phyloP scores from a whole-genome alignment of 208 protist genomes.

The Trypanosoma cruzi region DNA sequence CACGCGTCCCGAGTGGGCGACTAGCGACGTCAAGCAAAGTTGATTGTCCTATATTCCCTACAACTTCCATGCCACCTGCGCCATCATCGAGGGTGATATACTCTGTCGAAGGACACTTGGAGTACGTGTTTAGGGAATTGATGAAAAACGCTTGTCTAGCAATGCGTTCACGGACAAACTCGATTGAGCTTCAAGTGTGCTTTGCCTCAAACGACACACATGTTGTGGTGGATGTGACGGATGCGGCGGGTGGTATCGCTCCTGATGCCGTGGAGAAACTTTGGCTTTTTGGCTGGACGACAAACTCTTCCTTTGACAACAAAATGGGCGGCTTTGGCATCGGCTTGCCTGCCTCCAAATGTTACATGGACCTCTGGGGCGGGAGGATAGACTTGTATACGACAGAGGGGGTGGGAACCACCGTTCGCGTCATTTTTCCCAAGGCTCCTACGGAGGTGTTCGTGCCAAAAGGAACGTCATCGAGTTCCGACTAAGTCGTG shows the following conservation, averaged over 20 bases:
- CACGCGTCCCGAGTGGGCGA: constrained; percentile 26
- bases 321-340: constrained; percentile 81
- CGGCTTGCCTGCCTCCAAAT: constrained; percentile 80
- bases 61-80: constrained; percentile 7
- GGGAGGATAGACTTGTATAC: constrained; percentile 79
- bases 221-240: constrained; percentile 77
- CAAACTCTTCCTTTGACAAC: constrained; percentile 61
- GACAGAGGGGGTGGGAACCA: constrained; percentile 43
- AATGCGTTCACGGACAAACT: constrained; percentile 24
- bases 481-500: background rate
- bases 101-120: constrained; percentile 73
- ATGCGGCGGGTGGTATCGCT: constrained; percentile 63
- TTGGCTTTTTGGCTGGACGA: constrained; percentile 91
- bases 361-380: constrained; percentile 87
- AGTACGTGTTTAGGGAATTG: constrained; percentile 79
- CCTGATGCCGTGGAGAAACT: constrained; percentile 48
- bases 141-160: constrained; percentile 90
- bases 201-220: constrained; percentile 59
- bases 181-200: constrained; percentile 44
- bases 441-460: constrained; percentile 70
- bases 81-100: constrained; percentile 32
- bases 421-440: constrained; percentile 79
- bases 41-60: constrained; percentile 12
- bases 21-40: constrained; percentile 51
- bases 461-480: constrained; percentile 9